Evolutionary conservation across 1,139 yeast genomes (phyloP).

Genomic region (Suhomyces bokatorum): DNA sequence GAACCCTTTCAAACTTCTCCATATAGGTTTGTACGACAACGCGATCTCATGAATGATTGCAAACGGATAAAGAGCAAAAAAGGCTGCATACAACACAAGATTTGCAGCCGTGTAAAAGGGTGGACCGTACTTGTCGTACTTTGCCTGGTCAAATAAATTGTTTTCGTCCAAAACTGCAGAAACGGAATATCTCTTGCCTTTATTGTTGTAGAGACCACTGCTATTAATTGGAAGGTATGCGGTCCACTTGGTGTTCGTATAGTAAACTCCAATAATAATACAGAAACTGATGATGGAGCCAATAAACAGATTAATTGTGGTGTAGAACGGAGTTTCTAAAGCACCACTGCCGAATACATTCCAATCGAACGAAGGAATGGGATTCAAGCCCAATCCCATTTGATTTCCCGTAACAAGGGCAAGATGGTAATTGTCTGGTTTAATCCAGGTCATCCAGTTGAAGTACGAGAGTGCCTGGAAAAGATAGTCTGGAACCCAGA

Average conservation of each 20-base stretch:
- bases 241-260: conserved; percentile 20
- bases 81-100: conserved; percentile 20
- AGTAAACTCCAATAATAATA: conserved; percentile 18
- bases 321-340: conserved; percentile 16
- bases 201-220: conserved; percentile 16
- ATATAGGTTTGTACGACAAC: conserved; percentile 11
- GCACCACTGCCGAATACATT: conserved; percentile 14
- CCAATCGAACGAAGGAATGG: conserved; percentile 22
- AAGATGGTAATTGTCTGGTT: conserved; percentile 19
- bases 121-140: conserved; percentile 37
- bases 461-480: conserved; percentile 18
- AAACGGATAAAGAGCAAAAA: conserved; percentile 21
- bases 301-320: conserved; percentile 15
- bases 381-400: conserved; percentile 20
- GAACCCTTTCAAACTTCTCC: conserved; percentile 9
- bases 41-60: conserved; percentile 15
- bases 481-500: conserved; percentile 21
- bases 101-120: conserved; percentile 40
- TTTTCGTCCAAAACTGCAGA: conserved; percentile 12
- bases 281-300: conserved; percentile 17
- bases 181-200: conserved; percentile 17
- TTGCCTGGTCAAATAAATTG: conserved; percentile 17
- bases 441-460: conserved; percentile 25
- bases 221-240: conserved; percentile 20
- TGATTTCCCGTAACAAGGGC: conserved; percentile 18